Base-by-base conservation (phyloP, 257 asterid genomes). In the Solanum medicagineum region DNA sequence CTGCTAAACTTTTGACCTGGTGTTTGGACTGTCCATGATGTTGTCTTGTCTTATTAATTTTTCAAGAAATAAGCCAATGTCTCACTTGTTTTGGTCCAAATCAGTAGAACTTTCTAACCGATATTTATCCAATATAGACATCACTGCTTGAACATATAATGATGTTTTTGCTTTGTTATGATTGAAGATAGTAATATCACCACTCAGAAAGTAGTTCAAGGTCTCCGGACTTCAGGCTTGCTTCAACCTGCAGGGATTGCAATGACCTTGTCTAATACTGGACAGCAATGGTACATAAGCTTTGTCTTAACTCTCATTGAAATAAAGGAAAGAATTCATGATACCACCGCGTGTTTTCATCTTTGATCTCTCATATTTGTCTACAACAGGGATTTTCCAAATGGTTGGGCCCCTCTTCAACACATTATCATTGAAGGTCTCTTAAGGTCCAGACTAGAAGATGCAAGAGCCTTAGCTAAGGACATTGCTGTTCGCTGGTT, bases 321-420 rank as follows among this genome's bases (percentile, higher is more conserved):
- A 7, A 66, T 49, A 32, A 8, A 22, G 26, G 12, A 3, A 16
- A 36, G 3, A 4, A 20, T 22, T 20, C 45, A 53, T 60, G 32
- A 24, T 13, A 68, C 8, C 19, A 5, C 8, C 7, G 29, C 15
- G 49, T 13, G 22, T 16, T 20, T 45, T 29, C 22, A 7, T 63
- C 51, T 14, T 66, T 57, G 8, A 32, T 15, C 53, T 59, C 57
- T 84, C 81, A 40, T 49, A 32, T 57, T 22, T 57, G 36, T 84
- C 32, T 63, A 36, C 44, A 55, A 83, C 88, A 97, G 97, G 99
- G 99, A 97, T 82, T 94, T 88, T 86, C 99, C 99, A 3, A 97
- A 97, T 83, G 99, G 99, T 36, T 97, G 99, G 99, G 96, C 99
- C 1, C 99, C 99, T 0, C 89, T 95, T 59, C 98, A 97, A 65